Evolutionary conservation across 225 moss, liverwort and hornwort genomes (phyloP).

Genomic region (Marchantia polymorpha): DNA sequence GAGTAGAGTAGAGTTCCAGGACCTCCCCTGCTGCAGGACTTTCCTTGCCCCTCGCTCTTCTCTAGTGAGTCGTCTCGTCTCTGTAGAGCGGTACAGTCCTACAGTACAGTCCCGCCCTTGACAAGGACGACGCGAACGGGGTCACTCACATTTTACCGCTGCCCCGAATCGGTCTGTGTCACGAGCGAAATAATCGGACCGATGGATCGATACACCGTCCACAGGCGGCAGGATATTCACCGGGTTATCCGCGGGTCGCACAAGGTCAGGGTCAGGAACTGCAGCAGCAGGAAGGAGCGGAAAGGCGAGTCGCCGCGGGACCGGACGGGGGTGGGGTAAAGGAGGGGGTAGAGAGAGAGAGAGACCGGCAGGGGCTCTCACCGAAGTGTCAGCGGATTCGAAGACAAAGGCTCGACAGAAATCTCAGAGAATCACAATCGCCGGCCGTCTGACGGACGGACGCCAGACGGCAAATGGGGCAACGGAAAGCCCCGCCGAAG

Average conservation of each 20-base stretch:
- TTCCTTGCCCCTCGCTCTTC: too few species aligned
- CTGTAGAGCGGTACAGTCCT: too few species aligned
- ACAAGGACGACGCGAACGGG: not conserved
- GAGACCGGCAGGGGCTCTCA: too few species aligned
- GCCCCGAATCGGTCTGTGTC: not conserved
- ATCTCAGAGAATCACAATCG: not conserved
- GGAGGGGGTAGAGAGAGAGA: not conserved
- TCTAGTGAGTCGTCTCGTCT: too few species aligned
- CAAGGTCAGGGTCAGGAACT: not conserved
- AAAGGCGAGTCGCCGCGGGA: not conserved
- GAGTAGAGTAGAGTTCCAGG: too few species aligned
- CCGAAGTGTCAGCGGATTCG: not conserved
- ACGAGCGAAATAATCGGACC: too few species aligned
- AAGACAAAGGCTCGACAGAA: not conserved
- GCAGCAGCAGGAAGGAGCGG: not conserved
- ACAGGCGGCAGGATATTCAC: not conserved
- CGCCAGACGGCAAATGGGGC: too few species aligned
- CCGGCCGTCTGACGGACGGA: constrained; percentile 1
- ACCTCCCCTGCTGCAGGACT: too few species aligned
- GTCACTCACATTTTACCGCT: not conserved
- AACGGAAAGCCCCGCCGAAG: too few species aligned
- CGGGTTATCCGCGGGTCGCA: not conserved
- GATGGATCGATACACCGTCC: not conserved
- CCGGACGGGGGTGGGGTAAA: too few species aligned
- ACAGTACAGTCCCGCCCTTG: too few species aligned